Evolutionary conservation across 2,329 filamentous ascomycete species (phyloP).

Genomic region (Verticillium alfalfae): DNA sequence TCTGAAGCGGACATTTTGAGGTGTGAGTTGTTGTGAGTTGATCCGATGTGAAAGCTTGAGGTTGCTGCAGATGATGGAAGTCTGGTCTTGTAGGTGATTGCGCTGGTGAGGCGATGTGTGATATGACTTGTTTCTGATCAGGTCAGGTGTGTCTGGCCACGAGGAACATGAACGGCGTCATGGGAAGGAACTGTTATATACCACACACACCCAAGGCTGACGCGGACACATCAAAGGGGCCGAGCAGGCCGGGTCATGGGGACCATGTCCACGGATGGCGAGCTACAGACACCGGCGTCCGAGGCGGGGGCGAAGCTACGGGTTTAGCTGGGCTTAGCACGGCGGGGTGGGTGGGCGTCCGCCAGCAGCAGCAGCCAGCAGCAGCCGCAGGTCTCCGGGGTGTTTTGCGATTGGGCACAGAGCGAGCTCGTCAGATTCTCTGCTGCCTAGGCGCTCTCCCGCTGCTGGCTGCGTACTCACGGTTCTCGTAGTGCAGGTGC

Average conservation of each 20-base stretch:
- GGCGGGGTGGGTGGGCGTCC: neutral
- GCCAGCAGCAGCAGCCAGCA: neutral
- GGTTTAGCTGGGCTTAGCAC: neutral
- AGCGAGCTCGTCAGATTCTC: neutral
- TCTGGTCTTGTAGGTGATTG: neutral
- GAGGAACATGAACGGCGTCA: no score
- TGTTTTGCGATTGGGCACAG: neutral
- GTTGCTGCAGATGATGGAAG: neutral
- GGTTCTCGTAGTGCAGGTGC: no score
- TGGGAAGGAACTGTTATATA: neutral
- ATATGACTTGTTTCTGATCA: neutral
- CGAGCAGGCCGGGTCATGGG: neutral
- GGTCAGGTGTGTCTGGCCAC: neutral
- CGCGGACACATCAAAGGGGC: neutral
- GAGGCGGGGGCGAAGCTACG: neutral
- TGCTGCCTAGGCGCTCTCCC: no score
- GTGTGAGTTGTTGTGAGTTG: neutral
- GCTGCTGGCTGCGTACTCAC: no score
- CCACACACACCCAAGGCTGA: neutral
- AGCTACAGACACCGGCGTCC: neutral
- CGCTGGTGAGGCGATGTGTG: neutral
- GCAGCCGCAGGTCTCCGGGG: no score
- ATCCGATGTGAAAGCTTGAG: neutral
- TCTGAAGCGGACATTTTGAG: slow-evolving; percentile 15
- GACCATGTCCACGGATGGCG: neutral